Base-by-base conservation (phyloP, 805 yeast species). In the Pichia membranifaciens region DNA sequence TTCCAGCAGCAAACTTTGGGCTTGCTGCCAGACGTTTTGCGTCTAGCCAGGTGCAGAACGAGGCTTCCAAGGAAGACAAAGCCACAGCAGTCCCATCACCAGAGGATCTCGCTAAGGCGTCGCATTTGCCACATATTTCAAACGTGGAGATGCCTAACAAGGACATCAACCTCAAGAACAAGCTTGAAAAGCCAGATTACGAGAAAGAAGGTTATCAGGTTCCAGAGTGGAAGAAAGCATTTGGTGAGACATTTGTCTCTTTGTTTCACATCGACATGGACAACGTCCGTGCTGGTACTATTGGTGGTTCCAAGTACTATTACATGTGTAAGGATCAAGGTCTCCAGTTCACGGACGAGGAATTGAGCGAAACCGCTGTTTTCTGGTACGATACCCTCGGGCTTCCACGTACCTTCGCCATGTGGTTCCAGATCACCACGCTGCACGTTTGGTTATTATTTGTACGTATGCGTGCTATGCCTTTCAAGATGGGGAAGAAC, bases 391-490 rank as follows among this genome's bases (percentile, higher is more conserved):
- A 87, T 46, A 85, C 90, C 12, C 70, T 93, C 48, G 82, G 79
- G 22, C 70, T 93, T 59, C 96, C 96, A 32, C 74, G 77, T 61
- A 84, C 97, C 0, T 90, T 91, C 61, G 80, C 91, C n/a, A 95
- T 89, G 65, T 91, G 96, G 96, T 91, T 84, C 65, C 98, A 91
- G 67, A 84, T 93, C 52, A 86, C 96, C 6, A 73, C 84, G 1
- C 73, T 93, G 55, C 99, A 93, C 65, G 81, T 87, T 50, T 93
- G 99, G 99, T 82, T 93, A 60, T 72, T 93, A 40, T 84, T 84
- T 54, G 96, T 87, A 16, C 82, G 99, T 62, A 90, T 93, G 96
- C 81, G 99, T 65, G 95, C 95, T 9, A 75, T 93, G 84, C 98
- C 98, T 0, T 84, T 83, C 63, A 84, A 87, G 58, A 82, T 87